Base-by-base conservation (phyloP, 495 filamentous ascomycete species). In the Aspergillus nanangensis region DNA sequence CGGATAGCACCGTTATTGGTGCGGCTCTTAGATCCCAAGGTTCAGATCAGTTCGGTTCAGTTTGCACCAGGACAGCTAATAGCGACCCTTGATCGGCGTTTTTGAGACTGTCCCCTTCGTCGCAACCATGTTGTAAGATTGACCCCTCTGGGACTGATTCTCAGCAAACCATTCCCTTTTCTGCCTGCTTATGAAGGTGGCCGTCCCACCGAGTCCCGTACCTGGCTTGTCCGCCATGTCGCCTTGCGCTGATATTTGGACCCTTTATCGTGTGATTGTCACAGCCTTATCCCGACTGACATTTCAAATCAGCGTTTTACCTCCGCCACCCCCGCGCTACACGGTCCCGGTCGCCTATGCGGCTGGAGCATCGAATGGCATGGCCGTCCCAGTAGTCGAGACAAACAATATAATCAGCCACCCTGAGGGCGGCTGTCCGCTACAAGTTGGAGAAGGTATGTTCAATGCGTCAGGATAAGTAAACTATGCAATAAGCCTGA, bases 381-480 rank as follows among this genome's bases (percentile, higher is more conserved):
- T 81, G 69, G 69, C 74, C 41, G 71, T 77, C 29, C 84, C 85
- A 9, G 79, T 92, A 52, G 81, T 93, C 53, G 93, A 98, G 72
- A 95, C 91, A 40, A 94, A 90, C 66, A 97, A 97, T 55, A 81
- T 81, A 20, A 74, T 98, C 45, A 75, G 75, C 29, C 86, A 88
- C 62, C 90, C 90, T 14, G 79, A 81, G 38, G 86, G 86, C 23
- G 70, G 70, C 17, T 74, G 71, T 52, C 82, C 88, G 31, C 79
- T 98, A 44, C 82, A 94, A 40, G 91, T 89, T 25, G 93, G 93
- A 65, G 93, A 98, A 83, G 93, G 90, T 90, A 27, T 13, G 48
- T 49, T 47, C 27, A 15, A 45, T 1, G 8, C 20, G 15, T 7
- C 32, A 14, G 3, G 10, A 34, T 34, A 1, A n/a, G n/a, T n/a